Percentiles rank a stretch among this genome's conserved stretches.
phyloP scores from a whole-genome alignment of 305 asterid species.

The Fraxinus paxiana region DNA sequence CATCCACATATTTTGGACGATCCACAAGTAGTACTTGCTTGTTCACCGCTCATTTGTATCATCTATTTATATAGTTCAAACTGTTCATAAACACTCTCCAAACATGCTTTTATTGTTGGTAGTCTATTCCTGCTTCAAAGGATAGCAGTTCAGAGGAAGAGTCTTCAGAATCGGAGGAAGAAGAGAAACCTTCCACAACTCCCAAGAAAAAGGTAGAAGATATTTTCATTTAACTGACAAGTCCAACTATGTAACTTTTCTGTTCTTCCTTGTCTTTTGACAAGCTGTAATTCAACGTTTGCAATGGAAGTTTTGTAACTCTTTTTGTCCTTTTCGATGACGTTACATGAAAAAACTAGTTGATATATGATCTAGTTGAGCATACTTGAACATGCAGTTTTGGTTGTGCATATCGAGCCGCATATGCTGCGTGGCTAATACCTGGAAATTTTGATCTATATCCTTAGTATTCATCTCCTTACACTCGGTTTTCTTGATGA shows the following conservation, averaged over 20 bases:
- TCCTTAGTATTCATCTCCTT: not conserved
- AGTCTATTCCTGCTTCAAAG: constrained; percentile 27
- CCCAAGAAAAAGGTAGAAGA: constrained; percentile 47
- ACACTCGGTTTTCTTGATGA: not conserved
- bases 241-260: not conserved
- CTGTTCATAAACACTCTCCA: not conserved
- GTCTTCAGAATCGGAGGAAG: constrained; percentile 35
- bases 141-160: constrained; percentile 36
- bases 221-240: not conserved
- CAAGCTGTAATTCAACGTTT: not conserved
- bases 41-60: not conserved
- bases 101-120: not conserved
- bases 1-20: not conserved
- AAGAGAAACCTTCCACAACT: constrained; percentile 33
- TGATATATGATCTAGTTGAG: not conserved
- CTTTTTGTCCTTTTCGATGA: not conserved
- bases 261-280: not conserved
- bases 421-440: not conserved
- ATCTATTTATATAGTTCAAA: not conserved
- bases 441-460: not conserved
- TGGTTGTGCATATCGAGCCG: not conserved
- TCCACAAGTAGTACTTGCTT: not conserved
- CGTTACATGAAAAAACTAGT: not conserved
- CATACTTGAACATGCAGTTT: not conserved
- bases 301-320: not conserved